phyloP scores from a whole-genome alignment of 2,329 filamentous ascomycete species.

The Claviceps purpurea region DNA sequence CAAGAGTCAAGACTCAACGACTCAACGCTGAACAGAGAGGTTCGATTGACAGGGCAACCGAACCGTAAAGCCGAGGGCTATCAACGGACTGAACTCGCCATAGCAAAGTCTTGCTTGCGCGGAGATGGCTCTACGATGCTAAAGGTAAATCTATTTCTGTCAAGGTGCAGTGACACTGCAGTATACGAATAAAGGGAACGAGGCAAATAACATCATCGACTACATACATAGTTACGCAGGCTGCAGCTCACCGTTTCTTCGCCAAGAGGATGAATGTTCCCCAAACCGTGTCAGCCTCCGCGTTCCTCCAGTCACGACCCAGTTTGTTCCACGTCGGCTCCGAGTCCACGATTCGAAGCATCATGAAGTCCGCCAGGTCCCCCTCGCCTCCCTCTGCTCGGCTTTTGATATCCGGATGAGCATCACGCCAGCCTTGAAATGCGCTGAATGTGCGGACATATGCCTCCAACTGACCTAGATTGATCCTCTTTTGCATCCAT shows the following conservation, averaged over 20 bases:
- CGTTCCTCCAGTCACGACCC: slow-evolving; percentile 37
- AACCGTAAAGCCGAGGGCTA: too few species aligned
- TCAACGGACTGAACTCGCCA: too few species aligned
- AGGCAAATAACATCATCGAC: too few species aligned
- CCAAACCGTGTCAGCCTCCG: slow-evolving; percentile 46
- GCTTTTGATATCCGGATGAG: slow-evolving; percentile 35
- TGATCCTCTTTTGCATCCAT: slow-evolving; percentile 41
- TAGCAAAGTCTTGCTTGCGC: too few species aligned
- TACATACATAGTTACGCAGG: too few species aligned
- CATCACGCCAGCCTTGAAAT: slow-evolving; percentile 44
- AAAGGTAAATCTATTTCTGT: too few species aligned
- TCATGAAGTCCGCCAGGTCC: slow-evolving; percentile 49
- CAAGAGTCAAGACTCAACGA: neutral
- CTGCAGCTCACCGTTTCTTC: slow-evolving; percentile 19
- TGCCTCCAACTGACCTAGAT: slow-evolving; percentile 43
- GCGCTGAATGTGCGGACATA: slow-evolving; percentile 49
- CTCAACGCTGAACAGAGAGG: neutral
- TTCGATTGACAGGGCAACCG: slow-evolving; percentile 1
- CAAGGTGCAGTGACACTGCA: too few species aligned
- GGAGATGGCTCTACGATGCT: too few species aligned
- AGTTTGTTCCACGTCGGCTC: slow-evolving; percentile 37
- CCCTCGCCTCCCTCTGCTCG: slow-evolving; percentile 41
- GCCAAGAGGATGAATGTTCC: slow-evolving; percentile 47
- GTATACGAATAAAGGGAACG: too few species aligned
- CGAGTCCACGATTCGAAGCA: slow-evolving; percentile 41